Conservation (phyloP, 2,329 filamentous ascomycete species). For the Talaromyces sp. region DNA sequence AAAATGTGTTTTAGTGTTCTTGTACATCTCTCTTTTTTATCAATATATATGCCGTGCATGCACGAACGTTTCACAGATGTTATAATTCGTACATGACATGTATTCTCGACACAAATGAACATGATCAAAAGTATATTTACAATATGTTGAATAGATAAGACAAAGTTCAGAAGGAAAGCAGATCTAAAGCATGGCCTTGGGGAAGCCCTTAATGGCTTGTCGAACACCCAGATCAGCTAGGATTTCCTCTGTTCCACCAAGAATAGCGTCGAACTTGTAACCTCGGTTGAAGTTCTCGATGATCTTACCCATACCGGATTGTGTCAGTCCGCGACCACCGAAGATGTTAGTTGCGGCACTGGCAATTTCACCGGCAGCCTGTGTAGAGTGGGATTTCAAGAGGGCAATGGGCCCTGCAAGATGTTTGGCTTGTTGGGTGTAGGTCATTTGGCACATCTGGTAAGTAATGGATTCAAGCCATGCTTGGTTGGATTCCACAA, state of each 20-base stretch:
- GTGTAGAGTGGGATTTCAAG: constrained; percentile 72
- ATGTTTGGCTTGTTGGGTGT: constrained; percentile 67
- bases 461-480: constrained; percentile 82
- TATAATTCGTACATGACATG: neutral
- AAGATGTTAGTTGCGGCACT: constrained; percentile 83
- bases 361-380: constrained; percentile 74
- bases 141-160: neutral
- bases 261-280: constrained; percentile 74
- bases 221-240: constrained; percentile 74
- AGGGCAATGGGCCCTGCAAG: constrained; percentile 77
- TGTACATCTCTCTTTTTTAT: neutral
- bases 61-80: neutral
- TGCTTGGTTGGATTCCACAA: constrained; percentile 74
- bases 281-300: constrained; percentile 81
- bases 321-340: constrained; percentile 73
- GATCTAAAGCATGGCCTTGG: constrained; percentile 70
- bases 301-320: constrained; percentile 74
- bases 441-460: constrained; percentile 83
- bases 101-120: neutral
- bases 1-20: neutral
- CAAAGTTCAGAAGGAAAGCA: neutral
- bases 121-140: neutral
- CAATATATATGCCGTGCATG: neutral
- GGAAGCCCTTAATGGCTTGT: constrained; percentile 79
- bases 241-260: constrained; percentile 80